Percentiles rank a stretch among this genome's conserved stretches.
These are phyloP conservation scores for Arabidopsis lyrata DNA, from an alignment of 441 rosid species.

Conservation along the genomic window DNA sequence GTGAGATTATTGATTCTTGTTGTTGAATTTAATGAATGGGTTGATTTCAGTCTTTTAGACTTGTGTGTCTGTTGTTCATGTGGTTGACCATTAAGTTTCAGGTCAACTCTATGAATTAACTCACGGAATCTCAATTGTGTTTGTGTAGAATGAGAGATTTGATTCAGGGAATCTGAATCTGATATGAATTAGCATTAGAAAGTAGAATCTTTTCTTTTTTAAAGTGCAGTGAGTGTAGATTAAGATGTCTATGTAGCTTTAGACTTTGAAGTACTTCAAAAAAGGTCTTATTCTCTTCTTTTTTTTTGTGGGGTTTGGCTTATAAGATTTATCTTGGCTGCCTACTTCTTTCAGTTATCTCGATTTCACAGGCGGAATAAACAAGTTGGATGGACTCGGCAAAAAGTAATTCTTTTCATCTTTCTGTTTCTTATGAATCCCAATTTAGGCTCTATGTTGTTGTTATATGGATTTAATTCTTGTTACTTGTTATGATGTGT, in stretches of 20 bases:
- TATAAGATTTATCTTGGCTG: conserved; percentile 37
- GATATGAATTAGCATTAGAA: conserved; percentile 5
- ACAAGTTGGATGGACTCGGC: conserved; percentile 70
- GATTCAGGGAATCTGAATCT: conserved; percentile 36
- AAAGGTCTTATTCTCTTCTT: conserved; percentile 32
- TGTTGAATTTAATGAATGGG: neutral
- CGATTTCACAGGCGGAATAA: conserved; percentile 62
- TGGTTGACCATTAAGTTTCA: conserved; percentile 39
- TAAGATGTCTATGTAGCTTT: conserved; percentile 6
- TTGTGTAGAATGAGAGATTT: conserved; percentile 20
- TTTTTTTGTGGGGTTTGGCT: conserved; percentile 29
- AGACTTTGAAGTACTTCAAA: conserved; percentile 12
- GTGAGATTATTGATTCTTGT: conserved; percentile 8
- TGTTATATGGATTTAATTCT: neutral
- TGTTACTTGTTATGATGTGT: conserved; percentile 24
- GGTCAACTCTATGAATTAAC: conserved; percentile 38
- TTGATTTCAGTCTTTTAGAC: neutral
- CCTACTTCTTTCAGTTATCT: conserved; percentile 53
- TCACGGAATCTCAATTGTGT: conserved; percentile 7
- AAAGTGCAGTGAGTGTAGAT: conserved; percentile 13
- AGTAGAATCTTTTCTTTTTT: conserved; percentile 17
- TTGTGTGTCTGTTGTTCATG: conserved; percentile 14
- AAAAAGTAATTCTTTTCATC: conserved; percentile 52
- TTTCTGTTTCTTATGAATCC: neutral
- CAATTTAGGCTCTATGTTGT: neutral